Conservation (phyloP, 495 filamentous ascomycete genomes). For the Aspergillus homomorphus region DNA sequence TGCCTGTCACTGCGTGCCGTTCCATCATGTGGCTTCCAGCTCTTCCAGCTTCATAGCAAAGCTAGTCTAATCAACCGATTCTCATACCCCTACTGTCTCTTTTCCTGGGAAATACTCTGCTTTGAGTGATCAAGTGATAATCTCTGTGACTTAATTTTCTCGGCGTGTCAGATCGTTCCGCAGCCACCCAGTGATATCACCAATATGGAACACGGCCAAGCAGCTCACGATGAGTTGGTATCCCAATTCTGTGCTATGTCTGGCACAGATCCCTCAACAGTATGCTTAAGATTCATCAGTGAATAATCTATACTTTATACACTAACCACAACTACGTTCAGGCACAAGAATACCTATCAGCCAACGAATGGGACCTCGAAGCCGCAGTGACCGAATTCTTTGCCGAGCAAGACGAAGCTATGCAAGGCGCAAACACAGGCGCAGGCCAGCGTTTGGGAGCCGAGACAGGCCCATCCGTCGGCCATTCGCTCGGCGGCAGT, state of each 20-base stretch:
- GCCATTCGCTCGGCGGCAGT: constrained; percentile 34
- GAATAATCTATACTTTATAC: background rate
- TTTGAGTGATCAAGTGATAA: background rate
- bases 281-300: constrained; percentile 32
- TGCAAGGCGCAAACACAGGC: constrained; percentile 34
- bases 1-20: constrained; percentile 18
- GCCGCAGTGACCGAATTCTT: constrained; percentile 68
- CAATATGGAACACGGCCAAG: constrained; percentile 53
- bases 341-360: constrained; percentile 68
- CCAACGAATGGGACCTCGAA: constrained; percentile 68
- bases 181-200: constrained; percentile 1
- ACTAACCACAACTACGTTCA: constrained; percentile 7
- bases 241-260: constrained; percentile 73
- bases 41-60: constrained; percentile 14
- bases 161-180: background rate
- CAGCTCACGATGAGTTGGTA: constrained; percentile 65
- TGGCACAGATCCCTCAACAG: constrained; percentile 58
- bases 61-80: constrained; percentile 9
- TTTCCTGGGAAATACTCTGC: background rate
- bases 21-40: too few relatives aligned
- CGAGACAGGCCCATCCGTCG: constrained; percentile 23
- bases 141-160: background rate
- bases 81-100: background rate
- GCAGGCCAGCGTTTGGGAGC: constrained; percentile 33
- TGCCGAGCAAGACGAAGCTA: constrained; percentile 61